These are phyloP conservation scores for Podaxis sp. DNA, from an alignment of 768 basidiomycete genomes.

Conservation along the genomic window DNA sequence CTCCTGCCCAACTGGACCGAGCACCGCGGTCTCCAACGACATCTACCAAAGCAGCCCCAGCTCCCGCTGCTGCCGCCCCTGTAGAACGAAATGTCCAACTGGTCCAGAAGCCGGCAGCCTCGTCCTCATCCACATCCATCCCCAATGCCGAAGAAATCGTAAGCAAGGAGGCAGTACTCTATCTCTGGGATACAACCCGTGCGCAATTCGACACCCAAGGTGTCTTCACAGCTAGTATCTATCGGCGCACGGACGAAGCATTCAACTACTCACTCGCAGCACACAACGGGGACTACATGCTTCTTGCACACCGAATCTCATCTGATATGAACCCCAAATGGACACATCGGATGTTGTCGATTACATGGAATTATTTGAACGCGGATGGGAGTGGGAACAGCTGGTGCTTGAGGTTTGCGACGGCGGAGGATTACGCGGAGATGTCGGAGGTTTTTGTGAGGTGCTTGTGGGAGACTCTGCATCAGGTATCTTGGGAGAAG, in stretches of 20 bases:
- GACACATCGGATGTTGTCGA: constrained; percentile 58
- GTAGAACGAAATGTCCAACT: constrained; percentile 8
- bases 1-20: not conserved
- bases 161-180: constrained; percentile 53
- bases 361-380: constrained; percentile 85
- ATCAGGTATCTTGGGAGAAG: constrained; percentile 74
- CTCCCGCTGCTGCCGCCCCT: constrained; percentile 2
- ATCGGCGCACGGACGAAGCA: constrained; percentile 37
- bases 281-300: constrained; percentile 43
- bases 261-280: constrained; percentile 64
- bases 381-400: constrained; percentile 58
- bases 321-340: constrained; percentile 73
- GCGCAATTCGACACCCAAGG: constrained; percentile 54
- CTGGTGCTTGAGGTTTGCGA: constrained; percentile 78
- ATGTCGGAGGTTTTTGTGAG: constrained; percentile 67
- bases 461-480: constrained; percentile 78
- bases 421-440: constrained; percentile 49
- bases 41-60: constrained; percentile 5
- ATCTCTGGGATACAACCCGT: constrained; percentile 54
- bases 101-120: constrained; percentile 3
- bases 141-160: constrained; percentile 31
- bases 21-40: not conserved
- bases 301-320: constrained; percentile 61
- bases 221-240: constrained; percentile 52
- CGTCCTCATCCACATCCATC: constrained; percentile 10